Evolutionary conservation across 495 filamentous ascomycete species (phyloP), one percentile per base, ranked within the genome.

Genomic region (Cladorrhinum samala): DNA sequence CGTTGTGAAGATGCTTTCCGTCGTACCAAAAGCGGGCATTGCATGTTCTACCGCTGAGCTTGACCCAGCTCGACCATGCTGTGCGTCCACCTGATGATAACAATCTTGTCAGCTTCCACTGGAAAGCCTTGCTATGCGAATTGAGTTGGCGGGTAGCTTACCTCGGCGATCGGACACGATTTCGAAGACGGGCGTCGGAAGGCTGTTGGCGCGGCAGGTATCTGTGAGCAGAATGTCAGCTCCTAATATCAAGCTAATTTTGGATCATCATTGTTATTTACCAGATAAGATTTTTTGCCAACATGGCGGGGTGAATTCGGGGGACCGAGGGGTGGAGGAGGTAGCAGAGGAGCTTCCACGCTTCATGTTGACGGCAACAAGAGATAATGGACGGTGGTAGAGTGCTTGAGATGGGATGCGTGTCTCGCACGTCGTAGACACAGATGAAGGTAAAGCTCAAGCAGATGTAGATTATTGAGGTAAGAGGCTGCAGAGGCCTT

Each of bases 11-110:
- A 61, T 85, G 87, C 57, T 89, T 80, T 36, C 88, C 91, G 67
- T 94, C 89, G 69, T 94, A 96, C 89, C 88, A 96, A 73, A 83
- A 94, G 52, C 89, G 83, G 37, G 90, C 91, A 8, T 72, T 52
- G 62, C 85, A 73, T 41, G 64, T 64, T 41, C 73, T 61, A 52
- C 82, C 78, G 55, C 70, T 62, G 50, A 92, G 72, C 13, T 68
- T 77, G 53, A 94, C 86, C 30, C 71, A 77, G 69, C 81, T 83
- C 45, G 89, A 91, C 91, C 91, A 96, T 47, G 91, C 91, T 27
- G 91, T 96, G 56, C 91, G 85, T 57, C 89, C 90, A 61, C 91
- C 89, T 95, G 36, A 17, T 18, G 50, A 21, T 42, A 16, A 44
- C 30, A 24, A 36, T 20, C 37, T 52, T 37, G 30, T n/a, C n/a